A percentile compares a stretch with the other conserved stretches of the same genome.
These are phyloP conservation scores for Penicillium sp. DNA, from an alignment of 2,329 filamentous ascomycete genomes.

Conservation along the genomic window DNA sequence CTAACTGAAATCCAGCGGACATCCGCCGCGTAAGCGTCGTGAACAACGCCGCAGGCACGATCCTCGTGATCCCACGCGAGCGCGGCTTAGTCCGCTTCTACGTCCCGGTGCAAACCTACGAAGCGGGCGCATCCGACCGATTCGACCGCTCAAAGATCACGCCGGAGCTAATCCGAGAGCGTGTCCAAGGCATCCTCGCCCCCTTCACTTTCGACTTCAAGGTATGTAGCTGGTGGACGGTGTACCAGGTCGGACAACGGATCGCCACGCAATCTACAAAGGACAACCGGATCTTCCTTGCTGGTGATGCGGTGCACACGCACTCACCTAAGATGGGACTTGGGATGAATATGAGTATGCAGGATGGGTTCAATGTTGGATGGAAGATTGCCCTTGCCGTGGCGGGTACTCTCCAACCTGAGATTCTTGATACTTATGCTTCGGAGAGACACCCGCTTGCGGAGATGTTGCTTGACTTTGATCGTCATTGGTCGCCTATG, in stretches of 20 bases:
- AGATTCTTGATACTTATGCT: constrained; percentile 52
- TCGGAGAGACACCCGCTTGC: constrained; percentile 60
- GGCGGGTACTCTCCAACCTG: constrained; percentile 38
- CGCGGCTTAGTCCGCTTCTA: constrained; percentile 23
- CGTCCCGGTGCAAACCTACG: constrained; percentile 21
- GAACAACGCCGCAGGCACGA: constrained; percentile 53
- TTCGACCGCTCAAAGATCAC: constrained; percentile 23
- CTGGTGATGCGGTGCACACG: constrained; percentile 25
- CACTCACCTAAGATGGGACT: constrained; percentile 25
- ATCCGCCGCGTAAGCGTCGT: constrained; percentile 56
- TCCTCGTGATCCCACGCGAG: constrained; percentile 29
- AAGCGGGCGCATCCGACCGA: constrained; percentile 5
- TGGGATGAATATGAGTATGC: constrained; percentile 46
- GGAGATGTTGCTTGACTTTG: constrained; percentile 64
- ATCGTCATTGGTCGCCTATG: constrained; percentile 42
- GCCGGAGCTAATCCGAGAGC: constrained; percentile 14
- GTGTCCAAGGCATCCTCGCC: constrained; percentile 17
- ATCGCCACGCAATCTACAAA: constrained; percentile 19
- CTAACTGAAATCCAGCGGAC: constrained; percentile 38
- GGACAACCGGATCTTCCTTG: constrained; percentile 18
- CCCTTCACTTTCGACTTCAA: constrained; percentile 23
- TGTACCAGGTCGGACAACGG: constrained; percentile 24
- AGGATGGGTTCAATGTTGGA: constrained; percentile 53
- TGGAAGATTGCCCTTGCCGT: constrained; percentile 56
- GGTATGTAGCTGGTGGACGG: constrained; percentile 23